phyloP scores from a whole-genome alignment of 1,284 basidiomycete species.

The Microstroma glucosiphilum region DNA sequence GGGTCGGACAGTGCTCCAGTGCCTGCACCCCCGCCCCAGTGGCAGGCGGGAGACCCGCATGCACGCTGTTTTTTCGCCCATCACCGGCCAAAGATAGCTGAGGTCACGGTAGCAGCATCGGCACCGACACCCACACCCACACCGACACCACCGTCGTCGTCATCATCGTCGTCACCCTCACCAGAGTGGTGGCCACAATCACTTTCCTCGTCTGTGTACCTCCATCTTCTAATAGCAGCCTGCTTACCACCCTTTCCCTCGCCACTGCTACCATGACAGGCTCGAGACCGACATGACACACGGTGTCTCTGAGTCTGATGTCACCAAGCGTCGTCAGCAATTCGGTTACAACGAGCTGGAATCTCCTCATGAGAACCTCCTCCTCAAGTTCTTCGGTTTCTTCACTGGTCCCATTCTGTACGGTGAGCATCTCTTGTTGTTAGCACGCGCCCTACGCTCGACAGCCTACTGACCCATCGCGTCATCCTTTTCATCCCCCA shows the following conservation, averaged over 20 bases:
- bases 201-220: background rate
- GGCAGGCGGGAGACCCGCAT: no score
- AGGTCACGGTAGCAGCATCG: background rate
- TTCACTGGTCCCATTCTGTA: constrained; percentile 53
- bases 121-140: background rate
- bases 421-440: constrained; percentile 7
- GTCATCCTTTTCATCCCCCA: constrained; percentile 1
- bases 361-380: constrained; percentile 52
- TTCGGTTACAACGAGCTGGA: constrained; percentile 53
- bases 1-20: no score
- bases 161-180: background rate
- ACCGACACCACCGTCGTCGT: background rate
- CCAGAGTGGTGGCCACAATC: background rate
- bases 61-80: no score
- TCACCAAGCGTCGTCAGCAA: constrained; percentile 46
- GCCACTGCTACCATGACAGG: constrained; percentile 25
- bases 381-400: constrained; percentile 55
- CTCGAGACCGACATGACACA: constrained; percentile 55
- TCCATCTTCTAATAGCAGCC: background rate
- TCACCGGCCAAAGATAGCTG: no score
- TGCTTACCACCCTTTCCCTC: background rate
- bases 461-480: constrained; percentile 5
- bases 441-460: background rate
- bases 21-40: no score
- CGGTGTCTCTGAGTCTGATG: constrained; percentile 54